Conservation (phyloP, 2,329 filamentous ascomycete genomes). For the Cercospora janseana region DNA sequence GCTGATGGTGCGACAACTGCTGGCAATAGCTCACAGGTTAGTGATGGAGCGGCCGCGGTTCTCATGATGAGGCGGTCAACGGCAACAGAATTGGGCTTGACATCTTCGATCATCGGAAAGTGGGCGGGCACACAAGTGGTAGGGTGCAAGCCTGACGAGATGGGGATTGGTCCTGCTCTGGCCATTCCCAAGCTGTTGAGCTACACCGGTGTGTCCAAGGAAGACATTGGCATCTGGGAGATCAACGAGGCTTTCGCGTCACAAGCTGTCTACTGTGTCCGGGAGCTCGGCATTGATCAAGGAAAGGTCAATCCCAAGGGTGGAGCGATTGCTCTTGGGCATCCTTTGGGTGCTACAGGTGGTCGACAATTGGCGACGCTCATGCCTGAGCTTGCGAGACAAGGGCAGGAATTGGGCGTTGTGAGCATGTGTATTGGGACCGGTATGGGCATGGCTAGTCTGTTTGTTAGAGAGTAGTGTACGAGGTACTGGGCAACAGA, state of each 20-base stretch:
- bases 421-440: constrained; percentile 77
- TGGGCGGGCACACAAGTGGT: constrained; percentile 75
- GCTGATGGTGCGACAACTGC: constrained; percentile 74
- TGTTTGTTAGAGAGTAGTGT: constrained; percentile 49
- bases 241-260: constrained; percentile 79
- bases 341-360: constrained; percentile 85
- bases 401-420: constrained; percentile 72
- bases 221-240: constrained; percentile 83
- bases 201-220: constrained; percentile 62
- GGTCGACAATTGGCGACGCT: constrained; percentile 76
- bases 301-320: constrained; percentile 85
- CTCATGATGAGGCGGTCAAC: constrained; percentile 83
- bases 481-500: background rate
- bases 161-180: constrained; percentile 85
- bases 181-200: constrained; percentile 80
- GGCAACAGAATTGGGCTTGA: constrained; percentile 69
- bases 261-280: constrained; percentile 67
- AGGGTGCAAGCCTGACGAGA: constrained; percentile 84
- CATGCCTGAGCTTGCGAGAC: constrained; percentile 65
- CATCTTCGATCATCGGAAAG: constrained; percentile 70
- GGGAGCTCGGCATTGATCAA: constrained; percentile 66
- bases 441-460: constrained; percentile 53
- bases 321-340: constrained; percentile 89
- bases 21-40: constrained; percentile 81
- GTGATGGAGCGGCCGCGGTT: constrained; percentile 80